phyloP scores from a whole-genome alignment of 2,329 filamentous ascomycete species.

The Trichophyton schoenleinii region DNA sequence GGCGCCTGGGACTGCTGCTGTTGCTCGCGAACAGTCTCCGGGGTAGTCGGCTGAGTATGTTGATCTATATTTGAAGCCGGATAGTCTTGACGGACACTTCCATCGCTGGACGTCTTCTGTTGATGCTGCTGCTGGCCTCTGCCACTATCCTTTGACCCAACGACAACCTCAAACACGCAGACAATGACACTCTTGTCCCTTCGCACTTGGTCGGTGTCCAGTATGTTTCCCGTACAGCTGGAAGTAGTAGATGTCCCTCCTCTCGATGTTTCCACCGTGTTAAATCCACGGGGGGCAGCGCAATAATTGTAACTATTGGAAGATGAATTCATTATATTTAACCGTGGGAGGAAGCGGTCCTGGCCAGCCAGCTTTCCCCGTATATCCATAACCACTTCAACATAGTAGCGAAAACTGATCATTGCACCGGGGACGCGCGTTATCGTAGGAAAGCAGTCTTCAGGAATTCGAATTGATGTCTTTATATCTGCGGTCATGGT shows the following conservation, averaged over 20 bases:
- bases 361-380: conserved; percentile 74
- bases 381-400: conserved; percentile 85
- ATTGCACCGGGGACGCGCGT: conserved; percentile 78
- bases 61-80: conserved; percentile 21
- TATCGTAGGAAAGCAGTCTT: conserved; percentile 87
- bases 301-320: conserved; percentile 33
- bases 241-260: conserved; percentile 25
- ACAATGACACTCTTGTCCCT: conserved; percentile 87
- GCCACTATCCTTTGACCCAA: conserved; percentile 72
- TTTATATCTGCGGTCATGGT: conserved; percentile 69
- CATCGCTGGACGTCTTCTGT: conserved; percentile 18
- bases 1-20: not conserved
- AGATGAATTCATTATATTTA: conserved; percentile 39
- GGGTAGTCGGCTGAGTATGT: not conserved
- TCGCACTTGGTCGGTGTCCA: conserved; percentile 75
- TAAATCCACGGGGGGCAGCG: conserved; percentile 25
- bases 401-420: conserved; percentile 88
- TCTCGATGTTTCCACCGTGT: conserved; percentile 22
- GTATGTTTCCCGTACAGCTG: conserved; percentile 49
- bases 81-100: conserved; percentile 12
- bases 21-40: conserved; percentile 3
- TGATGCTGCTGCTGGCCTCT: conserved; percentile 36
- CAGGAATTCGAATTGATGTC: conserved; percentile 71
- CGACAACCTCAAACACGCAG: conserved; percentile 71
- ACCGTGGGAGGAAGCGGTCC: conserved; percentile 49